Evolutionary conservation across 78 protist genomes (phyloP).

Genomic region (Speleostelium caveatum): DNA sequence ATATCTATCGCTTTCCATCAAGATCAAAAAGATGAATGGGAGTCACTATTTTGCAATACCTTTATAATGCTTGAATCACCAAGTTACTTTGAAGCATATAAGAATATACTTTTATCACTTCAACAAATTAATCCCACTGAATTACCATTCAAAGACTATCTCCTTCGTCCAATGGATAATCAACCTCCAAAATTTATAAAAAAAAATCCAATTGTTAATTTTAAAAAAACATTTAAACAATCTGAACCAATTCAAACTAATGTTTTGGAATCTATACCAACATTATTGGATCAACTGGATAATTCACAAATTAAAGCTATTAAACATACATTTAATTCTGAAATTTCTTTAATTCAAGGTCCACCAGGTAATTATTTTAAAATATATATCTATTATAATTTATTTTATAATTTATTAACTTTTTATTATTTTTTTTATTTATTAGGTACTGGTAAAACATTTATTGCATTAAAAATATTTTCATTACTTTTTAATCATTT

Average conservation of each 20-base stretch:
- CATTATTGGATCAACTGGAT: conserved; percentile 20
- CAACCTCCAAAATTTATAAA: conserved; percentile 39
- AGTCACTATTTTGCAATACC: neutral
- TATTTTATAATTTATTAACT: too few species aligned
- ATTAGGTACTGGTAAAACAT: conserved; percentile 94
- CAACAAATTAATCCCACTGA: conserved; percentile 12
- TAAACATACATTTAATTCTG: conserved; percentile 31
- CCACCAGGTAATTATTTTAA: too few species aligned
- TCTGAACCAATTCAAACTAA: neutral
- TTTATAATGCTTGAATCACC: conserved; percentile 67
- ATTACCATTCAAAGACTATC: conserved; percentile 65
- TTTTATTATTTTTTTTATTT: too few species aligned
- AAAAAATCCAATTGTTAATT: conserved; percentile 1
- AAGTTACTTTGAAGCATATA: conserved; percentile 37
- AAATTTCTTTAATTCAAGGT: conserved; percentile 87
- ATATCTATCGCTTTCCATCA: conserved; percentile 26
- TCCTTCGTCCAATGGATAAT: conserved; percentile 1
- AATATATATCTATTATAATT: too few species aligned
- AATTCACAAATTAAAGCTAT: conserved; percentile 50
- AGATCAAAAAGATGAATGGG: neutral
- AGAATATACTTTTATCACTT: conserved; percentile 53
- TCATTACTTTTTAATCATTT: conserved; percentile 23
- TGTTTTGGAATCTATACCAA: neutral
- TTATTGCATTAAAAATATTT: conserved; percentile 71
- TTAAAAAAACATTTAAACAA: conserved; percentile 1